These are phyloP conservation scores for Aquilaria agallochum DNA, from an alignment of 441 rosid genomes.

Conservation along the genomic window DNA sequence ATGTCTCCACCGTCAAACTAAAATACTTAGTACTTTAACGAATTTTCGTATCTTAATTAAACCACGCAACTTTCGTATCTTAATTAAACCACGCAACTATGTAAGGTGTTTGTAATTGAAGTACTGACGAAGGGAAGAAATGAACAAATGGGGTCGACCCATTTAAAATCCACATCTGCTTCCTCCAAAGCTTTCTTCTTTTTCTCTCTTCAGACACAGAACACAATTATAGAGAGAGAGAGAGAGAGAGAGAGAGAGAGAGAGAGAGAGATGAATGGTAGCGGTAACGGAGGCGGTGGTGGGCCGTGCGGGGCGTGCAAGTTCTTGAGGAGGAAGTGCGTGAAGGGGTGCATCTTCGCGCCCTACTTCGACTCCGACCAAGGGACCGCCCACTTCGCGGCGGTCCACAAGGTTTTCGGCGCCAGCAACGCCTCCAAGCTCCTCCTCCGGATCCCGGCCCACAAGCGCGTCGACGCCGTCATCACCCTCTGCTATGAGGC, in stretches of 20 bases:
- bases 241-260: background rate
- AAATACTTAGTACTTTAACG: too few species aligned
- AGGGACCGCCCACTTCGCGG: constrained; percentile 69
- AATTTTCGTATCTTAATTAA: too few species aligned
- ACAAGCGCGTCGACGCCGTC: constrained; percentile 64
- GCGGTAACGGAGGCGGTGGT: constrained; percentile 30
- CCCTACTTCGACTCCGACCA: constrained; percentile 85
- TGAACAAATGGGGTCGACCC: too few species aligned
- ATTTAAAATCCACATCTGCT: background rate
- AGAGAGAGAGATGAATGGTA: constrained; percentile 20
- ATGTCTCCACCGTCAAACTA: too few species aligned
- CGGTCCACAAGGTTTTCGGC: constrained; percentile 85
- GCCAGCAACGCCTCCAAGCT: constrained; percentile 84
- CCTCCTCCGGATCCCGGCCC: constrained; percentile 49
- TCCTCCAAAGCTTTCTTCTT: background rate
- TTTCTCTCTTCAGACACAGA: constrained; percentile 7
- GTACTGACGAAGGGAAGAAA: too few species aligned
- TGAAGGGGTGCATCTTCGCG: constrained; percentile 69
- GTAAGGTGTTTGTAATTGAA: too few species aligned
- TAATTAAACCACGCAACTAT: too few species aligned
- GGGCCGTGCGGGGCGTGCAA: constrained; percentile 91
- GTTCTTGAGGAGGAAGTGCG: constrained; percentile 72
- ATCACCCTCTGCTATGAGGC: constrained; percentile 74
- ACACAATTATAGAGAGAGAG: background rate
- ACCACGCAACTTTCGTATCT: too few species aligned